Evolutionary conservation across 139 green algal species (phyloP), one percentile per base, ranked within the genome.

Genomic region (Closterium sp.): DNA sequence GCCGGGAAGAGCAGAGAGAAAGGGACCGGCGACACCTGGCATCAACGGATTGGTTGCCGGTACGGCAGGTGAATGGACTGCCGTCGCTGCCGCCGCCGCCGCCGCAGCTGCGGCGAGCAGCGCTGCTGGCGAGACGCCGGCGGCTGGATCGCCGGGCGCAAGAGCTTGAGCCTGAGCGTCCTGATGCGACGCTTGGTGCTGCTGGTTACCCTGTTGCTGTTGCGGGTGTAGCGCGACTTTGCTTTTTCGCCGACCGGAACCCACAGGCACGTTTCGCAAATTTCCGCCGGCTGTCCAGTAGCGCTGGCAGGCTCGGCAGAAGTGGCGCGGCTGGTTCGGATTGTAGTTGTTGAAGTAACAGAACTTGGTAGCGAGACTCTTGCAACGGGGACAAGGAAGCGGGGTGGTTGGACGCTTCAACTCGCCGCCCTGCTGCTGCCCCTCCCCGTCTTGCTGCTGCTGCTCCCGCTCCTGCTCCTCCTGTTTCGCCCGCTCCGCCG

Each of bases 291-390:
- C 96, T 0, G 98, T 99, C 98, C 98, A 99, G 91, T 99, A 99
- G 24, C 98, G 50, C 70, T 95, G 92, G 79, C 94, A 96, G 4
- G 45, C 96, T 96, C 97, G 97, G 96, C 97, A 99, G 90, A 97
- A 98, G 93, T 98, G 98, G 0, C 97, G 93, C 5, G 98, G 98
- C 95, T 99, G 98, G 91, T 97, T 98, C 4, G 97, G 93, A 95
- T 99, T 99, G 95, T 99, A 99, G 94, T 99, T 99, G 96, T 99
- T 99, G 96, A 98, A 99, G 93, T 99, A 99, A 92, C 97, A 99
- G 50, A 99, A 99, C 92, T 99, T 99, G 9, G 98, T 99, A 32
- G 98, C 96, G 21, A 86, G 87, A 90, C 93, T 97, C 73, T 89
- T 79, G 94, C 98, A 99, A 2, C 98, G 95, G 0, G 98, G 98